A percentile compares a stretch with the other conserved stretches of the same genome.
phyloP scores from a whole-genome alignment of 495 filamentous ascomycete species.

The Bryoglossum gracile region DNA sequence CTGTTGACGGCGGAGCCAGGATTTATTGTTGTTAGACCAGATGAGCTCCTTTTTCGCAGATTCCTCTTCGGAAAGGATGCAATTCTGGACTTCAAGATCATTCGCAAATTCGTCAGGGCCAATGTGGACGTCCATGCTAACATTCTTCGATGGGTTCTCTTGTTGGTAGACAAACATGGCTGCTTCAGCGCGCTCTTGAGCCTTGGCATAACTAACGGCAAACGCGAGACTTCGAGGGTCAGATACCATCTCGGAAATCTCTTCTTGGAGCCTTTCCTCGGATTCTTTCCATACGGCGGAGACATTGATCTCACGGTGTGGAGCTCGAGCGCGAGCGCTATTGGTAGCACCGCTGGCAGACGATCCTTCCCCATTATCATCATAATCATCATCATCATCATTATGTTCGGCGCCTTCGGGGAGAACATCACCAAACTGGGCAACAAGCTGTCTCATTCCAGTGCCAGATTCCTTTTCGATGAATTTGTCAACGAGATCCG shows the following conservation, averaged over 20 bases:
- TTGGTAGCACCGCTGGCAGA: neutral
- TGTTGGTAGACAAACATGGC: conserved; percentile 28
- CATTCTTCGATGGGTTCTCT: conserved; percentile 23
- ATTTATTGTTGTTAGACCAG: conserved; percentile 90
- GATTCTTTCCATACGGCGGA: conserved; percentile 41
- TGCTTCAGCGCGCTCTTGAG: conserved; percentile 31
- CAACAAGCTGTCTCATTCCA: conserved; percentile 2
- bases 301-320: conserved; percentile 23
- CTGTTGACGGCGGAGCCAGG: conserved; percentile 78
- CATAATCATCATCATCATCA: conserved; percentile 9
- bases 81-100: conserved; percentile 75
- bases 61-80: conserved; percentile 63
- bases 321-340: neutral
- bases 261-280: conserved; percentile 39
- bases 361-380: neutral
- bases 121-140: conserved; percentile 49
- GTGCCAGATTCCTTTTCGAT: neutral
- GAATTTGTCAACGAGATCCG: conserved; percentile 13
- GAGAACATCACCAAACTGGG: conserved; percentile 8
- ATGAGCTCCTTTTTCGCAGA: conserved; percentile 73
- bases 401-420: neutral
- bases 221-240: conserved; percentile 41
- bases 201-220: conserved; percentile 36
- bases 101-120: conserved; percentile 73
- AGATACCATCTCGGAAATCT: conserved; percentile 42